phyloP scores from a whole-genome alignment of 805 yeast genomes.

The Lipomyces japonicus region DNA sequence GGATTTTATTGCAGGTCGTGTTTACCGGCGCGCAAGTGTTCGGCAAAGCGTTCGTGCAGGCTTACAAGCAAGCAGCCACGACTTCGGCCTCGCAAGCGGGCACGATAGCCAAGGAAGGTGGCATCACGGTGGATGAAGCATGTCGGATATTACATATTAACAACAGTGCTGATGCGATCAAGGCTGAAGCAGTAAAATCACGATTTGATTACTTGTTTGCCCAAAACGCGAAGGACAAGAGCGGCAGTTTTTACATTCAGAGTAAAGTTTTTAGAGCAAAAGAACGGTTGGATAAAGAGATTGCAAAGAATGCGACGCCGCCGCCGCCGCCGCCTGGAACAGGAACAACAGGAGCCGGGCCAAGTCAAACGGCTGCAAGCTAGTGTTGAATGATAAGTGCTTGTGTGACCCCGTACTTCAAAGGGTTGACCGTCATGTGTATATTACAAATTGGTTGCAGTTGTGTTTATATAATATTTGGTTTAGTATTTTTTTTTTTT shows the following conservation, averaged over 20 bases:
- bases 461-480: too few species aligned
- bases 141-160: conserved; percentile 70
- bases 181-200: conserved; percentile 53
- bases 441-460: too few species aligned
- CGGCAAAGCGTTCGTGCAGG: conserved; percentile 94
- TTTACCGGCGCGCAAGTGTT: conserved; percentile 94
- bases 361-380: neutral
- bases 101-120: conserved; percentile 53
- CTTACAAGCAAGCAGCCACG: conserved; percentile 93
- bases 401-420: neutral
- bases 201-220: conserved; percentile 81
- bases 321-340: conserved; percentile 5
- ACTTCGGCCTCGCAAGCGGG: conserved; percentile 73
- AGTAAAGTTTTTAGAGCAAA: conserved; percentile 91
- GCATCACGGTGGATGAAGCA: conserved; percentile 84
- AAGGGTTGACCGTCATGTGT: neutral
- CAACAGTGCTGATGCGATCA: conserved; percentile 54
- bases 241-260: conserved; percentile 92
- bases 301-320: conserved; percentile 41
- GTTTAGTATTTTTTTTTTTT: too few species aligned
- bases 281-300: conserved; percentile 80
- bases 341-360: conserved; percentile 7
- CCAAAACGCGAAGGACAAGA: conserved; percentile 87
- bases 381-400: neutral
- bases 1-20: conserved; percentile 81